phyloP scores from a whole-genome alignment of 768 basidiomycete species.

The Lepiota brunneoincarnata region DNA sequence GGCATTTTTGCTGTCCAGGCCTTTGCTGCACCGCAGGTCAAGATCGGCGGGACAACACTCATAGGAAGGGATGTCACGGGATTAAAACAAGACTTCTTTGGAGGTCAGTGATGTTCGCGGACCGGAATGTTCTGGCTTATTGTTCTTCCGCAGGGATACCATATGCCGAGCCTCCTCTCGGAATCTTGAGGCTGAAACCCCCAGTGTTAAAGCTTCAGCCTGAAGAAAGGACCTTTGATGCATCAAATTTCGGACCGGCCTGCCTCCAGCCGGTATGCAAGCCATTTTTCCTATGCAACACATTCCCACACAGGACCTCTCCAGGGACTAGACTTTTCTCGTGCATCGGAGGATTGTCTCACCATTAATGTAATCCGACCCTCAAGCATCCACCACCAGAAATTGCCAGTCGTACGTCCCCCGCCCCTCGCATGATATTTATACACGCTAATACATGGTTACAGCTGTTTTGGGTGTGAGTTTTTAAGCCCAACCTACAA shows the following conservation, averaged over 20 bases:
- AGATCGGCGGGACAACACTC: constrained; percentile 36
- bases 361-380: constrained; percentile 59
- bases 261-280: constrained; percentile 47
- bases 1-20: background rate
- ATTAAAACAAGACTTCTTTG: constrained; percentile 44
- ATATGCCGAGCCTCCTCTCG: constrained; percentile 52
- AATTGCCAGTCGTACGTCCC: constrained; percentile 36
- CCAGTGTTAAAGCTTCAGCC: constrained; percentile 43
- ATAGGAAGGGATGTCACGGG: constrained; percentile 31
- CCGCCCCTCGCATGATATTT: background rate
- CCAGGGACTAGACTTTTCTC: constrained; percentile 29
- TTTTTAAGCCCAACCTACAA: background rate
- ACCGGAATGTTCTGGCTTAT: background rate
- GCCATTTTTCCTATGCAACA: background rate
- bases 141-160: constrained; percentile 40
- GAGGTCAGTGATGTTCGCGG: constrained; percentile 22
- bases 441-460: background rate
- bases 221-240: constrained; percentile 35
- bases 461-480: constrained; percentile 40
- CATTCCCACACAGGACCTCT: constrained; percentile 5
- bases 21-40: constrained; percentile 32
- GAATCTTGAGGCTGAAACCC: constrained; percentile 41
- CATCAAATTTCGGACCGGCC: constrained; percentile 40
- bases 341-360: constrained; percentile 55
- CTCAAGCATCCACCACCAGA: constrained; percentile 23